Evolutionary conservation across 2,329 filamentous ascomycete species (phyloP), one percentile per base, ranked within the genome.

Genomic region (Berkeleyomyces basicola): DNA sequence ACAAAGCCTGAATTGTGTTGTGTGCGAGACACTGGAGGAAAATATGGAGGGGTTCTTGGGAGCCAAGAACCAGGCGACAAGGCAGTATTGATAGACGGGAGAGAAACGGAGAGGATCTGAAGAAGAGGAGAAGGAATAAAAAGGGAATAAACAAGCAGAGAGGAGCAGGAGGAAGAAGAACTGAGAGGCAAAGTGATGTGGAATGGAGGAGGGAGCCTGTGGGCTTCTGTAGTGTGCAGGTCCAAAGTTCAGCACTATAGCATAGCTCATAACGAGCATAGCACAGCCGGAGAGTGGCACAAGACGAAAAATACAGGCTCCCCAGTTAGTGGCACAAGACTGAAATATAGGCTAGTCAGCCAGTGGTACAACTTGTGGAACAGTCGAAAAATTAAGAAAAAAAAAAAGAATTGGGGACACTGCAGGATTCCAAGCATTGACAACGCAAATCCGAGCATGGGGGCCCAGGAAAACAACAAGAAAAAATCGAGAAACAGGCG

Each of bases 91-190:
- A 39, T 9, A 47, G 11, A 39, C 14, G 14, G 51, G 57, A n/a
- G 40, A 46, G 47, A 61, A 61, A 40, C 9, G 36, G 40, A 53
- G 47, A 61, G 39, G 47, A 43, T 11, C 42, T 46, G 46, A 43
- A 47, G n/a, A 43, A 49, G 33, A 60, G 23, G n/a, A 60, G 37
- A 9, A 14, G 16, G 31, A 61, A 37, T 10, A 43, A 37, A 61
- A 42, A 51, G 7, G 33, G 2, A 58, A 11, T 7, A 61, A 36
- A 55, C n/a, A 60, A 42, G 31, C 59, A 65, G 62, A 49, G 57
- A 66, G 61, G 61, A 64, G 61, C 65, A 65, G 67, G 61, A 61
- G 53, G 58, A 63, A 66, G 59, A 59, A 59, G 64, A 64, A 63
- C 63, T 43, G 42, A 11, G 49, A 53, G 49, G 49, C 49, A n/a